A percentile compares a stretch with the other conserved stretches of the same genome.
Evolutionary conservation across 202 grass and related monocot genomes (phyloP).

Genomic region (Brachypodium distachyon): DNA sequence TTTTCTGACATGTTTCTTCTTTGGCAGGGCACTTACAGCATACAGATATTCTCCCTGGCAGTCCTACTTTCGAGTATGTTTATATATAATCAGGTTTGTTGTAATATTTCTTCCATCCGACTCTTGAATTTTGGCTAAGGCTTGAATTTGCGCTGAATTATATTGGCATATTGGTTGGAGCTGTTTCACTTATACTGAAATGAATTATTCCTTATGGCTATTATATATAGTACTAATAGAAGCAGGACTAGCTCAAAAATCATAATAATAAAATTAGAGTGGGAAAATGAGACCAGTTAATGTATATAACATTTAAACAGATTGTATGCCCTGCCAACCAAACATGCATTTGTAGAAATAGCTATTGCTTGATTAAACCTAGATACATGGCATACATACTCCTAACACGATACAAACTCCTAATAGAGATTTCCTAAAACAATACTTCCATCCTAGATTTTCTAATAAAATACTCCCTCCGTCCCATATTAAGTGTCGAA

Average conservation of each 20-base stretch:
- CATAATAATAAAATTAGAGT: neutral
- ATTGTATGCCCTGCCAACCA: neutral
- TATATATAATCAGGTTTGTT: slow-evolving; percentile 73
- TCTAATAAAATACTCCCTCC: too few relatives aligned
- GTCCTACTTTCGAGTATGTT: slow-evolving; percentile 78
- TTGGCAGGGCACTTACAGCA: slow-evolving; percentile 69
- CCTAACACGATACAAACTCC: too few relatives aligned
- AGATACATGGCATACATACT: too few relatives aligned
- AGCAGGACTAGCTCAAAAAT: neutral
- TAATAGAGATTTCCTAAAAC: too few relatives aligned
- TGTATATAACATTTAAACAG: neutral
- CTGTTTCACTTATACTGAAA: neutral
- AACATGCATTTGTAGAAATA: neutral
- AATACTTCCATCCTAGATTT: too few relatives aligned
- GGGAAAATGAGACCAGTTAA: neutral
- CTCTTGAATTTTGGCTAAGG: neutral
- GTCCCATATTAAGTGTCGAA: too few relatives aligned
- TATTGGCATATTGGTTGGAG: neutral
- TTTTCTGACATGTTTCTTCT: slow-evolving; percentile 2
- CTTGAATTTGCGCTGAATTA: neutral
- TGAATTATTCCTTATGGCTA: neutral
- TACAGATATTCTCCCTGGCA: slow-evolving; percentile 72
- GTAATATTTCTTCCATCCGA: neutral
- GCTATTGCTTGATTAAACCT: too few relatives aligned
- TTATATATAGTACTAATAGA: too few relatives aligned